Conservation (phyloP, 768 basidiomycete genomes). For the Glaciozyma martinii region DNA sequence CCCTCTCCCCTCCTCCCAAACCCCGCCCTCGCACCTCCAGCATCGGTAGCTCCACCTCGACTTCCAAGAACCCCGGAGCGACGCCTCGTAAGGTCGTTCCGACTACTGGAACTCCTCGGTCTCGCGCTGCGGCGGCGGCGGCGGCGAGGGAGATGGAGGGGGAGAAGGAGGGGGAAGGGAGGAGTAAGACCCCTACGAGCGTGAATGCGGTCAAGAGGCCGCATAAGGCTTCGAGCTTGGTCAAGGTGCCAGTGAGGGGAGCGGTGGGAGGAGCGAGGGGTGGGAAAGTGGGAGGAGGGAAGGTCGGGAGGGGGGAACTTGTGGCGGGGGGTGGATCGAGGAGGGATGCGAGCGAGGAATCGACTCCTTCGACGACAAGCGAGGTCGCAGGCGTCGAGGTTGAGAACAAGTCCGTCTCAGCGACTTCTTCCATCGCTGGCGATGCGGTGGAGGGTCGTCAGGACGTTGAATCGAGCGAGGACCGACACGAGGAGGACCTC, state of each 20-base stretch:
- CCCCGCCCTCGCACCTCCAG: neutral
- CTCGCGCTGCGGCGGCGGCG: neutral
- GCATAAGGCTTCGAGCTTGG: neutral
- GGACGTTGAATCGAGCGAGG: neutral
- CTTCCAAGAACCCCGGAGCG: neutral
- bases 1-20: neutral
- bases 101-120: neutral
- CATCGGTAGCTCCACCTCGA: conserved; percentile 1
- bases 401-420: neutral
- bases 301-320: neutral
- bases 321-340: neutral
- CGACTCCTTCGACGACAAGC: too few species aligned
- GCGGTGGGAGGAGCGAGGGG: neutral
- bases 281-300: neutral
- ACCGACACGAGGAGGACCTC: neutral
- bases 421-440: too few species aligned
- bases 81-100: neutral
- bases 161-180: neutral
- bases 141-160: neutral
- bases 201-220: neutral
- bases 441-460: neutral
- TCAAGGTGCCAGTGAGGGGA: neutral
- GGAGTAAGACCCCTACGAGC: too few species aligned
- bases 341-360: too few species aligned
- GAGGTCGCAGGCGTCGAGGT: too few species aligned